Conservation (phyloP, 306 rosid species). For the Prunus campanulata region DNA sequence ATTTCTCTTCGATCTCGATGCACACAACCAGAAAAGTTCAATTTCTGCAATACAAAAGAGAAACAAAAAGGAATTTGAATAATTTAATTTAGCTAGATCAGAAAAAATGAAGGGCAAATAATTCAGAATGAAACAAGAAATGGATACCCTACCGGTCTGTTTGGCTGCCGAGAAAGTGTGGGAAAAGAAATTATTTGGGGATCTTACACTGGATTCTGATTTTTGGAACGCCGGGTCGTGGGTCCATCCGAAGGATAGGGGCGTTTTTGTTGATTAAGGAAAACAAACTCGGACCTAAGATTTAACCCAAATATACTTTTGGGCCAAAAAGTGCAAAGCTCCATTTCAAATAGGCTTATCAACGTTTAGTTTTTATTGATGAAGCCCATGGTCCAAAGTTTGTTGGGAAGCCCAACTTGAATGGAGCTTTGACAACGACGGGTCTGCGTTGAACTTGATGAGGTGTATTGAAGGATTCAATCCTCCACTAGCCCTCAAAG, state of each 20-base stretch:
- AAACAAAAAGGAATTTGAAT: not conserved
- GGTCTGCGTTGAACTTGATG: too few relatives aligned
- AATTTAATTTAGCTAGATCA: not conserved
- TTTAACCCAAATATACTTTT: not conserved
- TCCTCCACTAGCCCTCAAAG: too few relatives aligned
- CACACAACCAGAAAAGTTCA: slow-evolving; percentile 32
- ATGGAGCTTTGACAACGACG: too few relatives aligned
- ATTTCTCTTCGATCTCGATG: slow-evolving; percentile 43
- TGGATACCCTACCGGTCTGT: slow-evolving; percentile 5
- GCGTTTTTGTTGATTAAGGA: not conserved
- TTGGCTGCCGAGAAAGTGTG: slow-evolving; percentile 26
- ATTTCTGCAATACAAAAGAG: slow-evolving; percentile 27
- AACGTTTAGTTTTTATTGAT: not conserved
- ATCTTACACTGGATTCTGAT: not conserved
- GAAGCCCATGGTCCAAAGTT: not conserved
- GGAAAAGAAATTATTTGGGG: not conserved
- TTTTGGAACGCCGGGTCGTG: not conserved
- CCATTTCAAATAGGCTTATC: too few relatives aligned
- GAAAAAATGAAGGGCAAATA: not conserved
- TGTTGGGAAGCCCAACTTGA: too few relatives aligned
- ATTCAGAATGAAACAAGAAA: not conserved
- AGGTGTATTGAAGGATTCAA: too few relatives aligned
- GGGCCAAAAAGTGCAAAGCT: not conserved
- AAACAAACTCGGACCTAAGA: not conserved
- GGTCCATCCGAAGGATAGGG: not conserved